Conservation (phyloP, 2,329 filamentous ascomycete species). For the Ceratocystis variospora region DNA sequence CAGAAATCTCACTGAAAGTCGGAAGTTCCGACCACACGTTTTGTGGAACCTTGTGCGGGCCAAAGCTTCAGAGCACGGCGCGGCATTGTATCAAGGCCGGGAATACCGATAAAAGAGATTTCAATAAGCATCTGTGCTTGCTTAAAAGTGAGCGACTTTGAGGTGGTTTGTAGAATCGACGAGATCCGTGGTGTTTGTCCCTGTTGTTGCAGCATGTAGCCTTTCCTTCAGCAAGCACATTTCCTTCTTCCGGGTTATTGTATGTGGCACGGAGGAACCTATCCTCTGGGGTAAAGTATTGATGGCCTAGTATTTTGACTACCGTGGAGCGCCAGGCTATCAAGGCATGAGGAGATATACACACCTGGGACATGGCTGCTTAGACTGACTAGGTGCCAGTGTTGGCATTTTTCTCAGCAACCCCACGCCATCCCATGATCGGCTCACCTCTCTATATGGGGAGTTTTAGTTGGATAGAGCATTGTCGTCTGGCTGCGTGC, state of each 20-base stretch:
- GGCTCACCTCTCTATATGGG: background rate
- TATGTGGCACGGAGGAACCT: too few species aligned
- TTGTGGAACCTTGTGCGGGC: background rate
- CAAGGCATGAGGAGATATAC: background rate
- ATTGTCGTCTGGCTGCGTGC: background rate
- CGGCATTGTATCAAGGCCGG: background rate
- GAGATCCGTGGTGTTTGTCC: background rate
- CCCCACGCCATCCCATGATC: background rate
- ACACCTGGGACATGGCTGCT: background rate
- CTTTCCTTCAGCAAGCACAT: too few species aligned
- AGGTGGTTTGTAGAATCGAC: background rate
- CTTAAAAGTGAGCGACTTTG: background rate
- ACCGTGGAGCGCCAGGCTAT: background rate
- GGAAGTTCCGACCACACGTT: slow-evolving; percentile 1
- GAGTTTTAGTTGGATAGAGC: background rate
- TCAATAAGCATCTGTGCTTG: background rate
- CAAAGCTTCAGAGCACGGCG: slow-evolving; percentile 1
- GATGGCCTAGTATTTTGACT: background rate
- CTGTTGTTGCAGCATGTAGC: too few species aligned
- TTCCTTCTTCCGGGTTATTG: too few species aligned
- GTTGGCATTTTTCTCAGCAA: background rate
- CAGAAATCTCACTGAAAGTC: background rate
- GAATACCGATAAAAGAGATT: background rate
- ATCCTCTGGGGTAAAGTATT: too few species aligned
- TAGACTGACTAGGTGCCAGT: background rate